Evolutionary conservation across 1,284 basidiomycete species (phyloP), one percentile per base, ranked within the genome.

Genomic region (Mycena sp.): DNA sequence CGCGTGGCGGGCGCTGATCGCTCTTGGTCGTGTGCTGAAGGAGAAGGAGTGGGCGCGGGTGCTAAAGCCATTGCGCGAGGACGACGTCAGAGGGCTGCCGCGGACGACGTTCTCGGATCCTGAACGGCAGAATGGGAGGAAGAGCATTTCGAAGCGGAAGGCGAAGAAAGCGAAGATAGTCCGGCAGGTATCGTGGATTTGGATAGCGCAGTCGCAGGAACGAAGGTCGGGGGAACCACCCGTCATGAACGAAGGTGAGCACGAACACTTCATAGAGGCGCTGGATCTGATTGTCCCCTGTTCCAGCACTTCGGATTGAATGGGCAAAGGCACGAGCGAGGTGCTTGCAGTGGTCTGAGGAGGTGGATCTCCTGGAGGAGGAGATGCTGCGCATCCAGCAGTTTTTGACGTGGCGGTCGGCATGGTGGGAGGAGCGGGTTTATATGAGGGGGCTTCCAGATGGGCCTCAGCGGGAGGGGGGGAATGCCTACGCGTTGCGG

Each of bases 361-460:
- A 70, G 43, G 61, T 64, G 7, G 52, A 50, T 11, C 52, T 69
- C 1, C n/a, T 70, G 4, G 30, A 40, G 35, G 69, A 70, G 50
- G 69, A 70, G 54, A 70, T 68, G 69, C 48, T 59, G 1, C 57
- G 61, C 14, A 61, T 61, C 6, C 10, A n/a, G 19, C 55, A 50
- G 28, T 50, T 50, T 26, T 12, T 50, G 5, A 17, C 12, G 19
- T 50, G 48, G 48, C 14, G 48, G 12, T 17, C 48, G 5, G 35
- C 9, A 11, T 50, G 48, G 48, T 59, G 58, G 58, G 2, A 2
- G 38, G 46, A 6, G 17, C 49, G 35, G 50, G 30, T 59, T 9
- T 38, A 30, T 4, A 25, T 12, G 10, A 25, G 49, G 10, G 49
- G 16, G 6, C 38, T 40, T 3, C 12, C 6, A 12, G 40, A 32